A percentile compares a stretch with the other conserved stretches of the same genome.
Conservation (phyloP, 352 stramenopile genomes). For the Phytophthora hibernalis region DNA sequence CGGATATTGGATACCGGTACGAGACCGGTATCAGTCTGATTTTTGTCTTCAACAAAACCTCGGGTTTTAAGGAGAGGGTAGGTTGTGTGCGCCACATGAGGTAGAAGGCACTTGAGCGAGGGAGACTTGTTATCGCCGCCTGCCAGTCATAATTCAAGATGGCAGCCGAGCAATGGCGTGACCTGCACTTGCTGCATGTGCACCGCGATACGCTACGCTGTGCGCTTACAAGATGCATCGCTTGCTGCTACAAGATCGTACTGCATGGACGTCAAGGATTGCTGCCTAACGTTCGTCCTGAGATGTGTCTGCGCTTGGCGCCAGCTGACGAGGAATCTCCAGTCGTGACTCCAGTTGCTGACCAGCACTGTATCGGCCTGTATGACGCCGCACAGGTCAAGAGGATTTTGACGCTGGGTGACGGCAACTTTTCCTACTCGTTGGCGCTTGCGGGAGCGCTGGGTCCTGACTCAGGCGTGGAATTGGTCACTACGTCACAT, state of each 20-base stretch:
- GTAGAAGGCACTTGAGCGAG: slow-evolving; percentile 6
- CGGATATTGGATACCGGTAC: not conserved
- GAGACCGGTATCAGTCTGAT: slow-evolving; percentile 19
- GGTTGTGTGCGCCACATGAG: slow-evolving; percentile 11
- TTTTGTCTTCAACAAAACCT: slow-evolving; percentile 25
- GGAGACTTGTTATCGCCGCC: not conserved
- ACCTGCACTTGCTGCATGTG: slow-evolving; percentile 64
- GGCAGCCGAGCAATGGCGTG: slow-evolving; percentile 40
- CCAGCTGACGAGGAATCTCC: not conserved
- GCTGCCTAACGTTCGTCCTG: slow-evolving; percentile 77
- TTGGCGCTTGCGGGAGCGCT: slow-evolving; percentile 86
- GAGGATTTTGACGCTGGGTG: slow-evolving; percentile 92
- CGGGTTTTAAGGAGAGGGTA: slow-evolving; percentile 9
- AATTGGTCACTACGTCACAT: slow-evolving; percentile 93
- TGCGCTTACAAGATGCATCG: slow-evolving; percentile 75
- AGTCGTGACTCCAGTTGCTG: not conserved
- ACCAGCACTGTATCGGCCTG: slow-evolving; percentile 49
- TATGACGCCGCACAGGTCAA: slow-evolving; percentile 60
- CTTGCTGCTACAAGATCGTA: slow-evolving; percentile 90
- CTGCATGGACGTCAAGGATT: slow-evolving; percentile 61
- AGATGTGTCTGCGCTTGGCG: slow-evolving; percentile 74
- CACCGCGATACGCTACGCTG: slow-evolving; percentile 76
- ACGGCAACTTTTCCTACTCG: slow-evolving; percentile 97
- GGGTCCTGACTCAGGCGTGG: slow-evolving; percentile 29
- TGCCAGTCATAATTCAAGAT: slow-evolving; percentile 25